Evolutionary conservation across 1,284 basidiomycete species (phyloP), one percentile per base, ranked within the genome.

Genomic region (Neotropicomus parvogracilis): DNA sequence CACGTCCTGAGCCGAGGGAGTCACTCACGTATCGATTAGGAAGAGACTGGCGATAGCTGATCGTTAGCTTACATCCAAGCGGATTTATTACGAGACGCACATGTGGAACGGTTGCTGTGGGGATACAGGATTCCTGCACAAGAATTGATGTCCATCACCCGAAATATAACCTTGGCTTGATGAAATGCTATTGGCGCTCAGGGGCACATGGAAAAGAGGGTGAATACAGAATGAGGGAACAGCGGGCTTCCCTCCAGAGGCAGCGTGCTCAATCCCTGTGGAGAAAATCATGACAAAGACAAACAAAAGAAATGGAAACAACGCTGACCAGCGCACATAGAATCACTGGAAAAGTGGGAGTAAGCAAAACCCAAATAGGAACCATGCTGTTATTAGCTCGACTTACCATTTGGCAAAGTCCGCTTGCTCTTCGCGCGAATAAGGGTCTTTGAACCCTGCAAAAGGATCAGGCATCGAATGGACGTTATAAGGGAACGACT

Each of bases 51-150:
- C 16, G 17, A 29, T 24, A 6, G 42, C n/a, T 13, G 34, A n/a
- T 31, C 8, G 14, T 53, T 8, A 53, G 41, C 33, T 24, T 21
- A 11, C 3, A n/a, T 19, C 3, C 9, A 24, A 16, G 9, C 1
- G 3, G n/a, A 6, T 24, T 40, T 1, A 13, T 45, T 32, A 17
- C 6, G 24, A 27, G 26, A 69, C 78, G 13, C 63, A 83, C 81
- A 83, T 74, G 53, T 83, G 81, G 58, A 78, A 82, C 0, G 78
- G 69, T 53, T 78, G 77, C 24, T 75, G 74, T 54, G 73, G 53
- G 4, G 70, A 60, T 6, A 64, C 63, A 2, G 81, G 82, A 58
- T 81, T 80, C 36, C 59, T 72, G 59, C 81, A 83, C 4, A 53
- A 53, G 59, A 81, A 83, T 4, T 70, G 57, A 17, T 67, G 62